Conservation (phyloP, 2,329 filamentous ascomycete genomes). For the Curvularia hawaiiensis region DNA sequence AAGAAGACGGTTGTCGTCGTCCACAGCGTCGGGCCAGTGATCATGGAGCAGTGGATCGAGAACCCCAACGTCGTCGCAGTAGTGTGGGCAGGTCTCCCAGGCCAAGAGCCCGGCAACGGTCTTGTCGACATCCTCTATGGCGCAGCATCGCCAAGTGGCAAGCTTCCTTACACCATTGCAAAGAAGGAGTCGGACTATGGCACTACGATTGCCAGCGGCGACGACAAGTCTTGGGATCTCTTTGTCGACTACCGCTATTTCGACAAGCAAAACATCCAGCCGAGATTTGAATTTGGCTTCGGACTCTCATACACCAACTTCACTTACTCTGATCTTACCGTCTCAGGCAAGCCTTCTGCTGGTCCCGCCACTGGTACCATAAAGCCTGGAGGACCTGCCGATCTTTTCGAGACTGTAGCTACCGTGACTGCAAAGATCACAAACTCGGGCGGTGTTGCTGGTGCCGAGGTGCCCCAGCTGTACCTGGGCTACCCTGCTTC, state of each 20-base stretch:
- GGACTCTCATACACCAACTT: conserved; percentile 53
- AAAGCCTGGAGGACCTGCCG: conserved; percentile 34
- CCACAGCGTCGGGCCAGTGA: conserved; percentile 45
- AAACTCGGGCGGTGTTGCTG: conserved; percentile 43
- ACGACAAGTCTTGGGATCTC: conserved; percentile 47
- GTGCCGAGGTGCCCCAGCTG: conserved; percentile 48
- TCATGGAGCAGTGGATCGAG: conserved; percentile 45
- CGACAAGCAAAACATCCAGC: conserved; percentile 48
- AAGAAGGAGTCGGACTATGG: conserved; percentile 43
- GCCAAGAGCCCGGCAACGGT: conserved; percentile 51
- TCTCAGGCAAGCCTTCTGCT: conserved; percentile 29
- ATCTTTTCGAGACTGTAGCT: conserved; percentile 44
- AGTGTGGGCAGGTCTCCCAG: conserved; percentile 49
- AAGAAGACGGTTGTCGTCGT: conserved; percentile 49
- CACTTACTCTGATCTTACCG: conserved; percentile 44
- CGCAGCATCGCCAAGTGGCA: conserved; percentile 54
- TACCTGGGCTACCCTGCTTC: conserved; percentile 44
- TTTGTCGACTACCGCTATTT: conserved; percentile 55
- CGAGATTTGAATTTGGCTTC: conserved; percentile 54
- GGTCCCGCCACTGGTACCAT: conserved; percentile 34
- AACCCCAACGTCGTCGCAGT: conserved; percentile 47
- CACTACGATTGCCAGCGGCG: conserved; percentile 25
- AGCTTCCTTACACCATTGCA: conserved; percentile 59
- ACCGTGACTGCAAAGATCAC: conserved; percentile 44
- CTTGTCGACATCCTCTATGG: conserved; percentile 55